Evolutionary conservation across 805 yeast species (phyloP).

Genomic region (Metschnikowia hibisci): DNA sequence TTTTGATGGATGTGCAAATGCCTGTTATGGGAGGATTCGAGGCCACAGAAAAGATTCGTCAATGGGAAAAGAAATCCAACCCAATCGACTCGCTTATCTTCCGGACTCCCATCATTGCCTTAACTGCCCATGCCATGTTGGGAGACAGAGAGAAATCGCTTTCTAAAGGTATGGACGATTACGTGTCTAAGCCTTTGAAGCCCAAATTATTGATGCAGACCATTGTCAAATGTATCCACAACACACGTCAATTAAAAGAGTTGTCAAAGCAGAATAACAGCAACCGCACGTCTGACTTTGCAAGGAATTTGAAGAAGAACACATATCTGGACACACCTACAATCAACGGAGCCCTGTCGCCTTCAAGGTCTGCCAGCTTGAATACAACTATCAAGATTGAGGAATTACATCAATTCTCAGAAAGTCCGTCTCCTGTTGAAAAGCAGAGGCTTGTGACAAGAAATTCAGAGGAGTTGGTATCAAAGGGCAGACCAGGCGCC

Average conservation of each 20-base stretch:
- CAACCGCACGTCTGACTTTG: constrained; percentile 44
- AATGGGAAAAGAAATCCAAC: constrained; percentile 79
- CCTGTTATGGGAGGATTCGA: constrained; percentile 95
- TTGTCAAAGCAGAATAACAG: constrained; percentile 45
- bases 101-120: constrained; percentile 82
- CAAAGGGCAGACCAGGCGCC: constrained; percentile 28
- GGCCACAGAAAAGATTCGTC: constrained; percentile 80
- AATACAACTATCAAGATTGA: neutral
- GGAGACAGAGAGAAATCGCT: constrained; percentile 86
- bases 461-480: constrained; percentile 28
- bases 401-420: neutral
- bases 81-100: constrained; percentile 67
- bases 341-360: constrained; percentile 1
- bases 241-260: constrained; percentile 58
- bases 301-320: constrained; percentile 40
- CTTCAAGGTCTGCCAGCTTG: constrained; percentile 1
- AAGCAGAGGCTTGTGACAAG: constrained; percentile 12
- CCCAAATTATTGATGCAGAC: constrained; percentile 82
- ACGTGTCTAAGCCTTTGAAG: constrained; percentile 81
- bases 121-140: constrained; percentile 92
- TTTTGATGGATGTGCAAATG: constrained; percentile 93
- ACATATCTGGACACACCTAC: constrained; percentile 17
- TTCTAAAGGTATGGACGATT: constrained; percentile 91
- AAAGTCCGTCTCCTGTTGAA: constrained; percentile 8
- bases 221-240: constrained; percentile 76